phyloP scores from a whole-genome alignment of 2,329 filamentous ascomycete species.

The Diaporthe longicolla region DNA sequence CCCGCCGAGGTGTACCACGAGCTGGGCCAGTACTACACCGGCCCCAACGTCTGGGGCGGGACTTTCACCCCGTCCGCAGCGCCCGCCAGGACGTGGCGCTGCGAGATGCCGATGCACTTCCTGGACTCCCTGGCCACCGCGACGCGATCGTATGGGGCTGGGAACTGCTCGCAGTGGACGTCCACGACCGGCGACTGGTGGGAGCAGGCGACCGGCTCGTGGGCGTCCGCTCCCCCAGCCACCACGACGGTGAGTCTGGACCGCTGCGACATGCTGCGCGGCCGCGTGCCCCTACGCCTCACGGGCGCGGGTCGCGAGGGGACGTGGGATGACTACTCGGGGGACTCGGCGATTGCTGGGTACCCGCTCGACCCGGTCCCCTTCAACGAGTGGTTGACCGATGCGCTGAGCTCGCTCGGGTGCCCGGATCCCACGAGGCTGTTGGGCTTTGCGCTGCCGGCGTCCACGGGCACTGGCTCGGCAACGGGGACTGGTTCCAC shows the following conservation, averaged over 20 bases:
- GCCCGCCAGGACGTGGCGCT: neutral
- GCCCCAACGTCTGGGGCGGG: neutral
- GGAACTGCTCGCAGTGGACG: too few relatives aligned
- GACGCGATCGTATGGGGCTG: too few relatives aligned
- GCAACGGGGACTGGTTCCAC: neutral
- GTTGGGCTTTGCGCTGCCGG: neutral
- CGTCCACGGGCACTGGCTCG: neutral
- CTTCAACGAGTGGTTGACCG: neutral
- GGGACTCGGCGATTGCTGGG: too few relatives aligned
- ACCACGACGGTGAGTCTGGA: neutral
- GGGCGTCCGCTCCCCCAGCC: neutral
- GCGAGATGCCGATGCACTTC: neutral
- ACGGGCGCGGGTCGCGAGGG: neutral
- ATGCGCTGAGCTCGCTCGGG: neutral
- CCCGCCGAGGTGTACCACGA: neutral
- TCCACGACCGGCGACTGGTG: neutral
- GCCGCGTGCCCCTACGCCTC: neutral
- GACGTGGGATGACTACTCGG: neutral
- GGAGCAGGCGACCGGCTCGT: neutral
- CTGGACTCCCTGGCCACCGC: too few relatives aligned
- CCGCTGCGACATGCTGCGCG: neutral
- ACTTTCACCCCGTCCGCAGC: neutral
- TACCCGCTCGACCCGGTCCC: neutral
- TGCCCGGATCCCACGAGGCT: constrained; percentile 13
- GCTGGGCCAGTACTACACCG: neutral